phyloP scores from a whole-genome alignment of 108 stramenopile genomes.

The Conticribra weissflogii region DNA sequence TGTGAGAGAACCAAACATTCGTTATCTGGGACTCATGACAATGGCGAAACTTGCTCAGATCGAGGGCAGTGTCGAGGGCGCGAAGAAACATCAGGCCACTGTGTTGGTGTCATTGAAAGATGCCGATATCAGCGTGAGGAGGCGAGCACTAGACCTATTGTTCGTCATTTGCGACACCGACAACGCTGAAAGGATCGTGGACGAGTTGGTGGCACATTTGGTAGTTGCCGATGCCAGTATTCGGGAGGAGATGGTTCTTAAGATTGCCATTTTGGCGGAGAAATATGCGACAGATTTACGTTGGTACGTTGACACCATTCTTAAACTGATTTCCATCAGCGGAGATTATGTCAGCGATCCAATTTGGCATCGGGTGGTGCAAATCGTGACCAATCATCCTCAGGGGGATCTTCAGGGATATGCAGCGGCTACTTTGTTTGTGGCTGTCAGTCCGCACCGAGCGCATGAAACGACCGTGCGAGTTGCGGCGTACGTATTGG shows the following conservation, averaged over 20 bases:
- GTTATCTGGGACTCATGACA: constrained; percentile 94
- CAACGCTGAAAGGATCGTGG: constrained; percentile 93
- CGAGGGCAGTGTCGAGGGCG: constrained; percentile 81
- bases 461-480: constrained; percentile 93
- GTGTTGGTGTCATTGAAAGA: constrained; percentile 94
- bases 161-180: constrained; percentile 97
- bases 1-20: constrained; percentile 94
- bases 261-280: constrained; percentile 98
- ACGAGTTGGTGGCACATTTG: constrained; percentile 92
- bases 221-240: constrained; percentile 90
- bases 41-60: constrained; percentile 95
- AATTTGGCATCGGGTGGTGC: constrained; percentile 98
- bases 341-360: constrained; percentile 96
- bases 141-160: constrained; percentile 93
- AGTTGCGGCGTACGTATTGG: constrained; percentile 95
- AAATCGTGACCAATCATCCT: constrained; percentile 97
- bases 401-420: constrained; percentile 94
- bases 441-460: constrained; percentile 79
- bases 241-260: constrained; percentile 97
- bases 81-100: constrained; percentile 91
- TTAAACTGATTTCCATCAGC: constrained; percentile 92
- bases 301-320: constrained; percentile 98
- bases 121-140: constrained; percentile 95
- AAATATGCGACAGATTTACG: constrained; percentile 94
- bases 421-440: constrained; percentile 90